Evolutionary conservation across 148 eudicot species (phyloP), one percentile per base, ranked within the genome.

Genomic region (Dysphania ambrosioides): DNA sequence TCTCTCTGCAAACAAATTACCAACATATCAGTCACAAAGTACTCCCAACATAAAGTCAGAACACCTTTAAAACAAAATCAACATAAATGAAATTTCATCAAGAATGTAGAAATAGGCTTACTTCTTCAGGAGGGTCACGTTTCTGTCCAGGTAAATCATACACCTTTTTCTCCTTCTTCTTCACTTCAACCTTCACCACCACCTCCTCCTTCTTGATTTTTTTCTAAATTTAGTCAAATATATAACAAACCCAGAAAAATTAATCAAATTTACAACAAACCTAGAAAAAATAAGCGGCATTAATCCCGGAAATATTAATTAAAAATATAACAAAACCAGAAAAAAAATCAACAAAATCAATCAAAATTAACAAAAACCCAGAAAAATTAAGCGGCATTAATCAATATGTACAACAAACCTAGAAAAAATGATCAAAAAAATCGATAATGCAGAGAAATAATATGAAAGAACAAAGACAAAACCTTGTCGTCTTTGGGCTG

Each of bases 91-190:
- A 21, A 35, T n/a, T n/a, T 7, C 8, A 65, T 38, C 6, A 7
- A 11, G 42, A 56, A 66, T 35, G 12, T 49, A 21, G 29, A 4
- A 35, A 34, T n/a, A 2, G 40, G 0, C 64, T 53, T 80, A 92
- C 97, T 83, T 92, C 91, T 77, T 85, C 91, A 66, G 98, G 97
- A 76, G 91, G 86, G 74, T 93, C 98, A 59, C 97, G 85, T 79
- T 89, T 91, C 85, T 93, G 97, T 32, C 98, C 98, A 49, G 92
- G 98, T 82, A 93, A 85, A 84, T 82, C 87, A 73, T 78, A 93
- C 69, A 83, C 90, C 80, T 89, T 93, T 75, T 65, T 87, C 72
- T 85, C 89, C 79, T 84, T 88, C 75, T 86, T 89, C 82, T 83
- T 88, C 67, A 1, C 87, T 62, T 75, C 83, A n/a, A 16, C 84